phyloP scores from a whole-genome alignment of 192 early-diverging fungal species.

The Coemansia pectinata region DNA sequence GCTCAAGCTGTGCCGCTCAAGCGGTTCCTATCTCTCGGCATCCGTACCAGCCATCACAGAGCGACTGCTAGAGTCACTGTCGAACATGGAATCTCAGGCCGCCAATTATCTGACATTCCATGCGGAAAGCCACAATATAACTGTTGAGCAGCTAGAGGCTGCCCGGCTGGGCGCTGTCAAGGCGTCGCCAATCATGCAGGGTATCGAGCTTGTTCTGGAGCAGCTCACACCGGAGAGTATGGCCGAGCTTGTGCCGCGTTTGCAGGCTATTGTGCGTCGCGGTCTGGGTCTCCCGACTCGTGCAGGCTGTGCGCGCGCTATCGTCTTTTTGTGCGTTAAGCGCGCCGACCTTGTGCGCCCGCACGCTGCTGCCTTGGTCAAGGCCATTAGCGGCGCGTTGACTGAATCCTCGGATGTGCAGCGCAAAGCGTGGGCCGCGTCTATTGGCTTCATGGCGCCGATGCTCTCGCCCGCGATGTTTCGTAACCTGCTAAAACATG shows the following conservation, averaged over 20 bases:
- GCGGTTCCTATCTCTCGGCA: constrained; percentile 68
- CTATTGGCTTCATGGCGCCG: constrained; percentile 76
- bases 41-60: constrained; percentile 73
- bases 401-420: constrained; percentile 79
- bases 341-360: constrained; percentile 65
- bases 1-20: constrained; percentile 81
- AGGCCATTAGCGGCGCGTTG: constrained; percentile 74
- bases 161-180: constrained; percentile 78
- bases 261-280: constrained; percentile 72
- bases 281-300: constrained; percentile 89
- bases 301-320: constrained; percentile 85
- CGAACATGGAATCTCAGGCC: constrained; percentile 68
- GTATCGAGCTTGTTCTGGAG: constrained; percentile 74
- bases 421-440: constrained; percentile 82
- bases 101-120: constrained; percentile 91
- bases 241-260: constrained; percentile 63
- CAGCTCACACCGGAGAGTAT: constrained; percentile 75
- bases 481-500: constrained; percentile 65
- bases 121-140: constrained; percentile 80
- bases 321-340: constrained; percentile 77
- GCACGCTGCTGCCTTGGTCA: constrained; percentile 71
- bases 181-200: constrained; percentile 94
- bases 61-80: constrained; percentile 81
- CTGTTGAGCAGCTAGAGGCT: constrained; percentile 83
- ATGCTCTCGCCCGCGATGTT: constrained; percentile 62